A percentile compares a stretch with the other conserved stretches of the same genome.
phyloP scores from a whole-genome alignment of 176 grass and related monocot genomes.

The Pontederia paniculata region DNA sequence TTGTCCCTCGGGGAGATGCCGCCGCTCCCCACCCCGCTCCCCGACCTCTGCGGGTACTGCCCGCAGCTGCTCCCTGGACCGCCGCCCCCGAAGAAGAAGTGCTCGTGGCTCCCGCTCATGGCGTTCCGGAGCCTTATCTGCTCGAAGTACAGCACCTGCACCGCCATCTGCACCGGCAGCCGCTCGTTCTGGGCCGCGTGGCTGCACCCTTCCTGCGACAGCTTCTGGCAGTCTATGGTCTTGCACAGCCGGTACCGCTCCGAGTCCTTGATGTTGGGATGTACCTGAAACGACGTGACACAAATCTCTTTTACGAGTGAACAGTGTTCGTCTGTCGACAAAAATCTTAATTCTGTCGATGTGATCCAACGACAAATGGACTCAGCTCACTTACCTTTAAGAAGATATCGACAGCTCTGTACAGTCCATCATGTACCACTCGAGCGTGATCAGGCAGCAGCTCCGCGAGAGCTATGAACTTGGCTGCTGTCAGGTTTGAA shows the following conservation, averaged over 20 bases:
- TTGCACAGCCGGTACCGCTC: slow-evolving; percentile 12
- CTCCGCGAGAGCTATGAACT: slow-evolving; percentile 10
- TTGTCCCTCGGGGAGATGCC: slow-evolving; percentile 12
- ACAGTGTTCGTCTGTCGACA: too few species aligned
- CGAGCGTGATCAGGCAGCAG: slow-evolving; percentile 7
- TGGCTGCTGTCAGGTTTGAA: neutral
- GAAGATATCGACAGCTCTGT: slow-evolving; percentile 14
- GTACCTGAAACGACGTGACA: neutral
- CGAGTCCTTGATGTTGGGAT: slow-evolving; percentile 11
- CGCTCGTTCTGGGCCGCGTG: slow-evolving; percentile 15
- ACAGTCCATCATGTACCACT: slow-evolving; percentile 3
- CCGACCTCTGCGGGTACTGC: neutral
- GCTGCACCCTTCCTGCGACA: slow-evolving; percentile 15
- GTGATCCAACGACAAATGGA: neutral
- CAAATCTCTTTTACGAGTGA: too few species aligned
- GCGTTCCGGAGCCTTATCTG: slow-evolving; percentile 5
- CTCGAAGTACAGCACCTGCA: slow-evolving; percentile 15
- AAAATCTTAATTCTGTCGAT: neutral
- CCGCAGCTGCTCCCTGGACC: neutral
- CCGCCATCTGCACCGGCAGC: slow-evolving; percentile 8
- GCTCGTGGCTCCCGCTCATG: neutral
- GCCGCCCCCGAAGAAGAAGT: neutral
- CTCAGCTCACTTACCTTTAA: neutral
- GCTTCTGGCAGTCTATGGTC: slow-evolving; percentile 8
- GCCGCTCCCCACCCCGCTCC: slow-evolving; percentile 4